Percentiles rank a stretch among this genome's conserved stretches.
These are phyloP conservation scores for Rhizopus stolonifer DNA, from an alignment of 371 early-diverging fungal species.

Conservation along the genomic window DNA sequence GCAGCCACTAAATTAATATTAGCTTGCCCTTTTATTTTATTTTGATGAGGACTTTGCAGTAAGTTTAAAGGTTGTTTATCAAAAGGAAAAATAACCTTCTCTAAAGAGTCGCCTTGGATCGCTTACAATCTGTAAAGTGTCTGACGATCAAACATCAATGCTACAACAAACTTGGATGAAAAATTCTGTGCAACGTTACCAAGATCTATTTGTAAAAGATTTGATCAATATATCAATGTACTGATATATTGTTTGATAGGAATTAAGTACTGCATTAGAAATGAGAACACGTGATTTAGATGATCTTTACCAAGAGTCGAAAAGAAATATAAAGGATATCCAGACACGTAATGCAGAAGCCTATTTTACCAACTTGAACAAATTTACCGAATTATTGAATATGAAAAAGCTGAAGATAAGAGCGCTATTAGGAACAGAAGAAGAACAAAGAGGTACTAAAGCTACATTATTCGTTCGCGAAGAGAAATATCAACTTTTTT, in stretches of 20 bases:
- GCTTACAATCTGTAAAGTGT: neutral
- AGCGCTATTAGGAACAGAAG: neutral
- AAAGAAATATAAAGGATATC: neutral
- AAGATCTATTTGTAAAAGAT: neutral
- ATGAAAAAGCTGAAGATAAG: neutral
- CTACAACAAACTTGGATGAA: neutral
- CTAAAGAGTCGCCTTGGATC: neutral
- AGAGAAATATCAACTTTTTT: no score
- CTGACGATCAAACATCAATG: neutral
- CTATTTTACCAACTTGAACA: neutral
- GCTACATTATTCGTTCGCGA: no score
- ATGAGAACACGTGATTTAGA: neutral
- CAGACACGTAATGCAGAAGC: neutral
- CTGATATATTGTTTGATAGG: slow-evolving; percentile 4
- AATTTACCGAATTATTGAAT: neutral
- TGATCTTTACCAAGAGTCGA: neutral
- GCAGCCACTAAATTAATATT: no score
- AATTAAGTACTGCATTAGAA: slow-evolving; percentile 7
- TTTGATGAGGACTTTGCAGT: slow-evolving; percentile 1
- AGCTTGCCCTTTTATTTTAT: neutral
- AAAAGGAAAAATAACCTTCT: neutral
- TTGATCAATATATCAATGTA: neutral
- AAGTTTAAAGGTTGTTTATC: neutral
- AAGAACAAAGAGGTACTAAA: neutral
- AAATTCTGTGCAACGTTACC: neutral